Percentiles rank a stretch among this genome's conserved stretches.
These are phyloP conservation scores for Elongisporangium undulatum DNA, from an alignment of 352 stramenopile species.

Conservation along the genomic window DNA sequence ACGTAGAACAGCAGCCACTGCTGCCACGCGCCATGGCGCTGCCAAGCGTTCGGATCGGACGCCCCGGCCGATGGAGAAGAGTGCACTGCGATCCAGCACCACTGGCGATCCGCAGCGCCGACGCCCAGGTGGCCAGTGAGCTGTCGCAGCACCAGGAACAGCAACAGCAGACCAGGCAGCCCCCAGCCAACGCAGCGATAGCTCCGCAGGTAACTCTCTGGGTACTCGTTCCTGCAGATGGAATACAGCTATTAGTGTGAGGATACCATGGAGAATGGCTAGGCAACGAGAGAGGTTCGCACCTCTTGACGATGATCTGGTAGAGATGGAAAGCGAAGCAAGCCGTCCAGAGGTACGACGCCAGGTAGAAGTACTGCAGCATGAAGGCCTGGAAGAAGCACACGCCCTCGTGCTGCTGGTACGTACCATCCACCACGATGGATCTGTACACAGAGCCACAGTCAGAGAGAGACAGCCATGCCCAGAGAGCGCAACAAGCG, in stretches of 20 bases:
- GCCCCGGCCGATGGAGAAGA: constrained; percentile 10
- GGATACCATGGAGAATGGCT: not conserved
- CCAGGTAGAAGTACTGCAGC: constrained; percentile 80
- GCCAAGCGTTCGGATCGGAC: constrained; percentile 30
- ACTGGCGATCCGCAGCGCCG: constrained; percentile 56
- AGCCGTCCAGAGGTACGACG: constrained; percentile 78
- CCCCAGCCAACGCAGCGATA: constrained; percentile 71
- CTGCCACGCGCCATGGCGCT: constrained; percentile 39
- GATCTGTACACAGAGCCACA: constrained; percentile 27
- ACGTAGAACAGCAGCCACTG: constrained; percentile 69
- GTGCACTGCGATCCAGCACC: constrained; percentile 75
- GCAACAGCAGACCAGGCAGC: constrained; percentile 41
- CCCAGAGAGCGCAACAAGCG: not conserved
- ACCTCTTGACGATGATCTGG: constrained; percentile 80
- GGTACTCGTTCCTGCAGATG: constrained; percentile 56
- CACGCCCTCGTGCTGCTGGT: constrained; percentile 34
- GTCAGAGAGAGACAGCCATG: not conserved
- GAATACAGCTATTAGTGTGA: not conserved
- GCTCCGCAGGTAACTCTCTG: constrained; percentile 49
- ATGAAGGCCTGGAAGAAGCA: constrained; percentile 68
- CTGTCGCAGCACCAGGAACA: constrained; percentile 59
- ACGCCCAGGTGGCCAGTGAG: constrained; percentile 68
- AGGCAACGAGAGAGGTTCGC: constrained; percentile 4
- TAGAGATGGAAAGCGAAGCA: constrained; percentile 87
- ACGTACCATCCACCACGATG: constrained; percentile 50